Evolutionary conservation across 306 rosid genomes (phyloP).

Genomic region (Citrullus mucosospermus): DNA sequence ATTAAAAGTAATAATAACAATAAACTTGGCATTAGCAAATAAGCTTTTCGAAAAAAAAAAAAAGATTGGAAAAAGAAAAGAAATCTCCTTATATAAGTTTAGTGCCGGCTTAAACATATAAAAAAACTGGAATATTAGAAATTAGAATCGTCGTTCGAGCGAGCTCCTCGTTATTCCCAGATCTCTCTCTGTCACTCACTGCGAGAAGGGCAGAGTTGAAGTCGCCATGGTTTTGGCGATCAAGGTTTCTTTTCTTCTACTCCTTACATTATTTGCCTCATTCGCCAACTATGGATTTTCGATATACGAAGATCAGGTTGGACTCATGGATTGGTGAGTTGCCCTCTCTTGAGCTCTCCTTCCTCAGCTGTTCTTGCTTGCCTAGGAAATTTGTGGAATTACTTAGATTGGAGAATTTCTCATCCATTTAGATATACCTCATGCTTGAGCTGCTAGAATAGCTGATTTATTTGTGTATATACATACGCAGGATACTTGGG

Average conservation of each 20-base stretch:
- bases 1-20: no score
- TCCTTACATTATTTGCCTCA: conserved; percentile 18
- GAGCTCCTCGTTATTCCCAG: conserved; percentile 22
- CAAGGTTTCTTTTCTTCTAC: conserved; percentile 35
- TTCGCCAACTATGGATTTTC: conserved; percentile 26
- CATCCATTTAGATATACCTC: background rate
- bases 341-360: conserved; percentile 1
- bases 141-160: background rate
- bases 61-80: no score
- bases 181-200: conserved; percentile 23
- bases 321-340: conserved; percentile 88
- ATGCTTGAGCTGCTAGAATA: conserved; percentile 6
- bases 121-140: background rate
- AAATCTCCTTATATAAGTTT: no score
- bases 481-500: background rate
- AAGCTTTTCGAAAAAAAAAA: no score
- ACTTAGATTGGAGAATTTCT: background rate
- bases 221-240: conserved; percentile 64
- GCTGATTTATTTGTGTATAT: background rate
- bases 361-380: background rate
- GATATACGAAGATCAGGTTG: conserved; percentile 87
- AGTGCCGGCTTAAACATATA: background rate
- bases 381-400: background rate
- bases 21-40: no score
- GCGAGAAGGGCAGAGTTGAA: conserved; percentile 12